A percentile compares a stretch with the other conserved stretches of the same genome.
Evolutionary conservation across 78 protist genomes (phyloP).

Genomic region (Andalucia godoyi): DNA sequence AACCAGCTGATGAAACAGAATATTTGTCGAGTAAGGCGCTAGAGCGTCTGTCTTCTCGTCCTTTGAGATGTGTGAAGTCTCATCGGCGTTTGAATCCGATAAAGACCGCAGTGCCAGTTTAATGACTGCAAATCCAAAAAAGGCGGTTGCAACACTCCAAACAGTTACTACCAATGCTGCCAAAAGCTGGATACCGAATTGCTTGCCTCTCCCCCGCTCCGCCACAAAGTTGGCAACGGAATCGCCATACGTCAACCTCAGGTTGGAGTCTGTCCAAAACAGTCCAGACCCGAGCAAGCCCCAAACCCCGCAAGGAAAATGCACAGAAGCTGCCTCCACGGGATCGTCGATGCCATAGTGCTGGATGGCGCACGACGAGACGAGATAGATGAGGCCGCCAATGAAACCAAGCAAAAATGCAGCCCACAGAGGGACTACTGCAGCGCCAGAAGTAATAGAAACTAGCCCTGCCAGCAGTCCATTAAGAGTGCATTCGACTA

Average conservation of each 20-base stretch:
- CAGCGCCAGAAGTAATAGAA: slow-evolving; percentile 37
- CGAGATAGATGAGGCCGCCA: slow-evolving; percentile 21
- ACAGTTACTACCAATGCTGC: background rate
- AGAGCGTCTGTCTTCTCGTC: too few species aligned
- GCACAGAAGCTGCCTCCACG: slow-evolving; percentile 58
- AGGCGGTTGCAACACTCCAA: background rate
- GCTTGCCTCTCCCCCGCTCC: slow-evolving; percentile 6
- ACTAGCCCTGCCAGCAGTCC: slow-evolving; percentile 67
- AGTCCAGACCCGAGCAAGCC: slow-evolving; percentile 19
- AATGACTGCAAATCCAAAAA: too few species aligned
- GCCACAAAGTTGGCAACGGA: background rate
- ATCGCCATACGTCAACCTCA: background rate
- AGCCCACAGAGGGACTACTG: slow-evolving; percentile 55
- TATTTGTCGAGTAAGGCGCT: too few species aligned
- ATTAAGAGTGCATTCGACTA: slow-evolving; percentile 19
- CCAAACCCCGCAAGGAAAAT: slow-evolving; percentile 59
- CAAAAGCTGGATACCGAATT: background rate
- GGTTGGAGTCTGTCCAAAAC: background rate
- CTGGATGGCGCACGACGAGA: slow-evolving; percentile 1
- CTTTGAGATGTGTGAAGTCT: too few species aligned
- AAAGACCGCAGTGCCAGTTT: too few species aligned
- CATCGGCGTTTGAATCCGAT: too few species aligned
- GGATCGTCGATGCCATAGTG: slow-evolving; percentile 62
- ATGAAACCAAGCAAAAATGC: slow-evolving; percentile 54
- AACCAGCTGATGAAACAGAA: too few species aligned